These are phyloP conservation scores for Arabis alpina DNA, from an alignment of 345 rosid species.

Conservation along the genomic window DNA sequence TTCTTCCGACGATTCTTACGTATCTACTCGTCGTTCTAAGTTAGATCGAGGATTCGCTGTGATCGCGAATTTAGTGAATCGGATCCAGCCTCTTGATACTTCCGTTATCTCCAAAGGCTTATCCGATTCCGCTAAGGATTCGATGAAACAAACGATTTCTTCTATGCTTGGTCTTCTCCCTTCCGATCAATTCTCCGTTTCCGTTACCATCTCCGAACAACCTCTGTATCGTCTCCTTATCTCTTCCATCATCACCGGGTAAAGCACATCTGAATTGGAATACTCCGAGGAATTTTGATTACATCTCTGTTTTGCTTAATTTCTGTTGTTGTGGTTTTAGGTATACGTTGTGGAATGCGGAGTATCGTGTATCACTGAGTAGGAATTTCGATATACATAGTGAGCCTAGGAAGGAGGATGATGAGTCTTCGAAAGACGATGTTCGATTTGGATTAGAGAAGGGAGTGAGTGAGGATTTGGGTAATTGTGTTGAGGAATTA, in stretches of 20 bases:
- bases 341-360: conserved; percentile 94
- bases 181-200: conserved; percentile 74
- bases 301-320: background rate
- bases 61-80: conserved; percentile 74
- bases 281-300: background rate
- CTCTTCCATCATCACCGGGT: conserved; percentile 91
- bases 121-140: conserved; percentile 85
- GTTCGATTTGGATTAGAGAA: conserved; percentile 43
- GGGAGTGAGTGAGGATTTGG: conserved; percentile 39
- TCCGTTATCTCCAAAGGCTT: conserved; percentile 77
- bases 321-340: conserved; percentile 45
- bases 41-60: conserved; percentile 75
- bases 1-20: conserved; percentile 72
- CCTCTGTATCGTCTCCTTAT: conserved; percentile 74
- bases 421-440: conserved; percentile 26
- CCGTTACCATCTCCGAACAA: conserved; percentile 57
- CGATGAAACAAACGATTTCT: conserved; percentile 92
- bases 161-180: conserved; percentile 94
- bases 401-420: conserved; percentile 39
- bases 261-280: conserved; percentile 12
- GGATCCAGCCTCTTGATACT: conserved; percentile 80
- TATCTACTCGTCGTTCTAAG: conserved; percentile 74
- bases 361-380: conserved; percentile 75
- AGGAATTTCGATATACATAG: conserved; percentile 64
- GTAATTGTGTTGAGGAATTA: conserved; percentile 49